A percentile compares a stretch with the other conserved stretches of the same genome.
Conservation (phyloP, 495 filamentous ascomycete genomes). For the Tuber microsphaerosporum region DNA sequence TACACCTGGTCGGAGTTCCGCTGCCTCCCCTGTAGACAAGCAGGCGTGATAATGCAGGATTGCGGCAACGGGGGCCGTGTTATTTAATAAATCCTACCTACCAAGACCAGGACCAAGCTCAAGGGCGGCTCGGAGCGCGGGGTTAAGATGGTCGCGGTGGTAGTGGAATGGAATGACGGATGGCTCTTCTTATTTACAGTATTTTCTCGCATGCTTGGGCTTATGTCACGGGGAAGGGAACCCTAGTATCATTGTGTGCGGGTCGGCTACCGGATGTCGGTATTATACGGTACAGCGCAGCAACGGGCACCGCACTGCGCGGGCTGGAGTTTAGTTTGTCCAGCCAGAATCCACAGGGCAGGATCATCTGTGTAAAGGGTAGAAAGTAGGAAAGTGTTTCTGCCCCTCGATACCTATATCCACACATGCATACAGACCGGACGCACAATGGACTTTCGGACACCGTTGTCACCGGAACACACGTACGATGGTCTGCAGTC, state of each 20-base stretch:
- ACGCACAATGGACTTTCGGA: not conserved
- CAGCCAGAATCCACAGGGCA: not conserved
- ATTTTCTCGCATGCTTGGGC: not conserved
- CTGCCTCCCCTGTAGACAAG: not conserved
- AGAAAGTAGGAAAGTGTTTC: not conserved
- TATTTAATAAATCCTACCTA: not conserved
- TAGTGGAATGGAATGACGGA: no score
- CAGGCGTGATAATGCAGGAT: slow-evolving; percentile 1
- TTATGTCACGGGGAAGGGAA: not conserved
- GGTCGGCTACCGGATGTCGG: not conserved
- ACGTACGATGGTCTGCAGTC: not conserved
- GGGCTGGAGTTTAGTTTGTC: not conserved
- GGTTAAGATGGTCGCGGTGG: not conserved
- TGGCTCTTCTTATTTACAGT: no score
- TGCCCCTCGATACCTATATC: not conserved
- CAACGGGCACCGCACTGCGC: not conserved
- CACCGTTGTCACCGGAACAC: not conserved
- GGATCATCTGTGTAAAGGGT: not conserved
- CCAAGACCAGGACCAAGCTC: not conserved
- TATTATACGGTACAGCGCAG: not conserved
- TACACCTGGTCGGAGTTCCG: not conserved
- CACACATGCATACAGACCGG: not conserved
- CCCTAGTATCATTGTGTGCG: not conserved
- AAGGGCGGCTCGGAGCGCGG: not conserved
- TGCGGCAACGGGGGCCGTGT: not conserved